These are phyloP conservation scores for Cutaneotrichosporon mucoides DNA, from an alignment of 1,284 basidiomycete species.

Conservation along the genomic window DNA sequence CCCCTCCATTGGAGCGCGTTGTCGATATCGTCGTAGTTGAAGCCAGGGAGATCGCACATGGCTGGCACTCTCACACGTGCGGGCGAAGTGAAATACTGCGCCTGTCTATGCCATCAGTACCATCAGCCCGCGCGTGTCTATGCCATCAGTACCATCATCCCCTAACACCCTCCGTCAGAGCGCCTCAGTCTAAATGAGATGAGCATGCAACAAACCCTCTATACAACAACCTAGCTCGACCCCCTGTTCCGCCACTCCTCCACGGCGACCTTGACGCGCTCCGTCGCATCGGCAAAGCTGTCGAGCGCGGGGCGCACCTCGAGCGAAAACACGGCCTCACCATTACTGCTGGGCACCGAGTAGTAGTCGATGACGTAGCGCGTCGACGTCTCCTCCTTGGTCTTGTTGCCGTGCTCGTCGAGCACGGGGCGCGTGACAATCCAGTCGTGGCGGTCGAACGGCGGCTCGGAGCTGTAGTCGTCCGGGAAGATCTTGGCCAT, in stretches of 20 bases:
- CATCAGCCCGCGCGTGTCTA: background rate
- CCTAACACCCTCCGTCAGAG: too few species aligned
- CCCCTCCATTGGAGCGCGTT: too few species aligned
- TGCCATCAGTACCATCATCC: too few species aligned
- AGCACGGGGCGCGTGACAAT: conserved; percentile 66
- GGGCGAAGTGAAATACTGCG: too few species aligned
- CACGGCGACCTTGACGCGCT: conserved; percentile 66
- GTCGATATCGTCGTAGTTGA: too few species aligned
- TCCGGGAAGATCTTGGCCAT: conserved; percentile 84
- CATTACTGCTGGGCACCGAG: conserved; percentile 78
- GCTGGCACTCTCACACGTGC: too few species aligned
- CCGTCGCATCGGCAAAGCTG: conserved; percentile 65
- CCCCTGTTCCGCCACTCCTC: conserved; percentile 57
- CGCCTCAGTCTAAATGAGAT: background rate
- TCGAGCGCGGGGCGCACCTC: conserved; percentile 89
- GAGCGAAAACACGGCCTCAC: conserved; percentile 83
- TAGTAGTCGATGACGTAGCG: conserved; percentile 98
- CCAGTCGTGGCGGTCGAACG: conserved; percentile 99
- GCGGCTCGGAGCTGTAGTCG: conserved; percentile 80
- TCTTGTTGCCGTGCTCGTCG: conserved; percentile 57
- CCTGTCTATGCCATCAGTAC: background rate
- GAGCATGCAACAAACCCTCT: background rate
- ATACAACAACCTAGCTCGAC: conserved; percentile 3
- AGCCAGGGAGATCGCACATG: too few species aligned
- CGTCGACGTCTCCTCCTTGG: conserved; percentile 49